These are phyloP conservation scores for Venturia effusa DNA, from an alignment of 2,329 filamentous ascomycete genomes.

Conservation along the genomic window DNA sequence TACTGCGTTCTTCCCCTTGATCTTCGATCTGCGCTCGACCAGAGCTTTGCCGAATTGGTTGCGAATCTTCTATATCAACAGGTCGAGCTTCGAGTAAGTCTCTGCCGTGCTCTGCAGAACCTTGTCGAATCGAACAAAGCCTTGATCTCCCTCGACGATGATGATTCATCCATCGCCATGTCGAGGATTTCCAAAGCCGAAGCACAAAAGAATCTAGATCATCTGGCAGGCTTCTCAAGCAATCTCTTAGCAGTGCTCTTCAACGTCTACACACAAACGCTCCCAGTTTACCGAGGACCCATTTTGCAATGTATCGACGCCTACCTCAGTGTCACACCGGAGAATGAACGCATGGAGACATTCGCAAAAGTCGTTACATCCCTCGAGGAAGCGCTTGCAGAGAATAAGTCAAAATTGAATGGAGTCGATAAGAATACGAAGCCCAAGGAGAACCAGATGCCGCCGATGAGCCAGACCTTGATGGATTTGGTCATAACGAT, in stretches of 20 bases:
- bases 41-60: constrained; percentile 77
- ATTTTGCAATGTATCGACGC: constrained; percentile 93
- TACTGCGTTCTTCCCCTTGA: constrained; percentile 92
- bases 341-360: constrained; percentile 70
- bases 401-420: constrained; percentile 39
- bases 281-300: constrained; percentile 82
- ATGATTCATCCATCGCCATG: constrained; percentile 65
- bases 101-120: constrained; percentile 77
- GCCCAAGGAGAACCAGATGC: constrained; percentile 52
- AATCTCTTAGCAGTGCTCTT: constrained; percentile 96
- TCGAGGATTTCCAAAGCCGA: constrained; percentile 64
- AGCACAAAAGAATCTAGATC: constrained; percentile 70
- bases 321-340: constrained; percentile 79
- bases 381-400: constrained; percentile 60
- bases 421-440: constrained; percentile 45
- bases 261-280: constrained; percentile 94
- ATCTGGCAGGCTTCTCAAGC: constrained; percentile 67
- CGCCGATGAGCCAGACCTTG: constrained; percentile 83
- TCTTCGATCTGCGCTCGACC: constrained; percentile 63
- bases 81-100: constrained; percentile 71
- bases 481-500: constrained; percentile 97
- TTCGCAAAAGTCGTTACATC: constrained; percentile 80
- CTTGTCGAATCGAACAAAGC: constrained; percentile 87
- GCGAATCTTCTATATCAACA: constrained; percentile 91
- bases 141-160: constrained; percentile 55